Evolutionary conservation across 2,329 filamentous ascomycete genomes (phyloP).

Genomic region (Venturia aucupariae): DNA sequence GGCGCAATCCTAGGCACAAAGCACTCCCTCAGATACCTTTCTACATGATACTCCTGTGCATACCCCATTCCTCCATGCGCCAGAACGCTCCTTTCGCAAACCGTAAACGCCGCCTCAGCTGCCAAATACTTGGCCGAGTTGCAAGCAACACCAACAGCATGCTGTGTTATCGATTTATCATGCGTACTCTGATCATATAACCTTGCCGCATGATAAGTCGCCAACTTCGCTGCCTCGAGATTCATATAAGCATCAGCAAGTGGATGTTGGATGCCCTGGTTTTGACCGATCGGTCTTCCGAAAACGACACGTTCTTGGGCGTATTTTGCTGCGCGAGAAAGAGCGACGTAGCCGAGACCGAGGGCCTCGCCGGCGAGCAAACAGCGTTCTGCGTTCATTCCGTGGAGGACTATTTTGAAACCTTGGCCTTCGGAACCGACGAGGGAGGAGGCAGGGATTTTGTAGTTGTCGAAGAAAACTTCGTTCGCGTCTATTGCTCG

Average conservation of each 20-base stretch:
- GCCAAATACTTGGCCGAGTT: conserved; percentile 51
- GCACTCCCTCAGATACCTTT: conserved; percentile 50
- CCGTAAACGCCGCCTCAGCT: conserved; percentile 51
- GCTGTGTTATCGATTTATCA: conserved; percentile 31
- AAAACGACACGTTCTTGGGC: conserved; percentile 44
- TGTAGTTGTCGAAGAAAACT: conserved; percentile 77
- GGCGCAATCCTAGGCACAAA: conserved; percentile 52
- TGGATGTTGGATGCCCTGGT: conserved; percentile 51
- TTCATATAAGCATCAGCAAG: conserved; percentile 52
- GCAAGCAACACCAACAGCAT: conserved; percentile 45
- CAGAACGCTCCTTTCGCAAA: conserved; percentile 44
- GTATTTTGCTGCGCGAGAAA: conserved; percentile 35
- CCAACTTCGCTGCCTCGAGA: conserved; percentile 51
- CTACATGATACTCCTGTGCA: conserved; percentile 53
- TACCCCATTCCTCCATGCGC: conserved; percentile 54
- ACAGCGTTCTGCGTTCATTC: conserved; percentile 42
- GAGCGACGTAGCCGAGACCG: conserved; percentile 65
- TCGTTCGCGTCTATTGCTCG: conserved; percentile 77
- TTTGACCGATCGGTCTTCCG: conserved; percentile 48
- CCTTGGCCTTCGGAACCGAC: conserved; percentile 67
- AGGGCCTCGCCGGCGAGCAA: conserved; percentile 64
- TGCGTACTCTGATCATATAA: conserved; percentile 44
- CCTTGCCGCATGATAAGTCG: conserved; percentile 51
- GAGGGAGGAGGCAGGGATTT: conserved; percentile 52
- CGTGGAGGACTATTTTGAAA: conserved; percentile 57